Conservation (phyloP, 2,329 filamentous ascomycete species). For the Diaporthe eres region DNA sequence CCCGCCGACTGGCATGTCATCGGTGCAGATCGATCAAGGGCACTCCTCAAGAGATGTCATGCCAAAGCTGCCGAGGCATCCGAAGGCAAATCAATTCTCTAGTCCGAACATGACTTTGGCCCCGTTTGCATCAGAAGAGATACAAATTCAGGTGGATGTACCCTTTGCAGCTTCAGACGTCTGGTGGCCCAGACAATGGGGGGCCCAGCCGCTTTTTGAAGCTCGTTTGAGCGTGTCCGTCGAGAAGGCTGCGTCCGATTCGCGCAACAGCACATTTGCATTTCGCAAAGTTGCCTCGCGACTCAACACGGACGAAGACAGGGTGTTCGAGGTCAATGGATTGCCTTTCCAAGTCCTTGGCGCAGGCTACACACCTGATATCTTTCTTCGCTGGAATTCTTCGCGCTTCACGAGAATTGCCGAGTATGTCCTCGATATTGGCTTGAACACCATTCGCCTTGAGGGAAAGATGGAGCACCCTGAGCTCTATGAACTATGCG, state of each 20-base stretch:
- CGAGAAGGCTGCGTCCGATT: slow-evolving; percentile 51
- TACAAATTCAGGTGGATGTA: neutral
- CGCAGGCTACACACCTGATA: slow-evolving; percentile 72
- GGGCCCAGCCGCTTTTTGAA: slow-evolving; percentile 57
- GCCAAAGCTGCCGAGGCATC: neutral
- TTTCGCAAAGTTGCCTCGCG: slow-evolving; percentile 67
- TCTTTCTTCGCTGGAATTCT: slow-evolving; percentile 71
- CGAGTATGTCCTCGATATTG: slow-evolving; percentile 70
- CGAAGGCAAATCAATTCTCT: slow-evolving; percentile 39
- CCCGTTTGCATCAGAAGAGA: slow-evolving; percentile 51
- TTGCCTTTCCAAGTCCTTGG: slow-evolving; percentile 72
- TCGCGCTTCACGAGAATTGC: slow-evolving; percentile 64
- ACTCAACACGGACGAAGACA: slow-evolving; percentile 68
- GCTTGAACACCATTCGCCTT: slow-evolving; percentile 73
- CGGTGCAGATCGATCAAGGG: neutral
- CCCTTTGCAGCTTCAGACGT: slow-evolving; percentile 51
- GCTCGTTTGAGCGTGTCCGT: slow-evolving; percentile 48
- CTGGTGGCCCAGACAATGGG: slow-evolving; percentile 76
- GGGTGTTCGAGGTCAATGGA: slow-evolving; percentile 68
- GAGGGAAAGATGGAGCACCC: slow-evolving; percentile 77
- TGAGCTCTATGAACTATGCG: slow-evolving; percentile 70
- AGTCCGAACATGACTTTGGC: slow-evolving; percentile 52
- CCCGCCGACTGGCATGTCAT: neutral
- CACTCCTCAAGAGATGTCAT: neutral
- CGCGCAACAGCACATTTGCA: slow-evolving; percentile 59